Base-by-base conservation (phyloP, 129 eudicot species). In the Flaveria trinervia region DNA sequence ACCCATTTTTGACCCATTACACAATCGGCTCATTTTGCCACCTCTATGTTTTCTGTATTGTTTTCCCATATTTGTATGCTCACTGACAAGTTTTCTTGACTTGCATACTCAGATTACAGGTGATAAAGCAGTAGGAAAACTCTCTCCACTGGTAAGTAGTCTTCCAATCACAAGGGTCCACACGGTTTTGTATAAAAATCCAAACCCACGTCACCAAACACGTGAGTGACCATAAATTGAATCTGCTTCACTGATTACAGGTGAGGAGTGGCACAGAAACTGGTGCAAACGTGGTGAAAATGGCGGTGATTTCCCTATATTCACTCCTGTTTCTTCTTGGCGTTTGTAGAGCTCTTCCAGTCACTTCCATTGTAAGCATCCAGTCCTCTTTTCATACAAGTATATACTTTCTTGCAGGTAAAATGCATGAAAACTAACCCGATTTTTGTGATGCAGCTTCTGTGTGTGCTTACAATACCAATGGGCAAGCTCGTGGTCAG, bases 121-220 rank as follows among this genome's bases (percentile, higher is more conserved):
- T 54, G 97, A 91, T 60, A 80, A 46, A 65, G 93, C 89, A 36
- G 97, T 91, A 50, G 93, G 93, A 41, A 94, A 94, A 79, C 46
- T 84, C 76, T 94, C 99, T 44, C 99, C 97, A 22, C 70, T 94
- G 93, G 98, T 93, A 71, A 82, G 91, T 72, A 75, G 72, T 76
- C 83, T 54, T 16, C 6, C 55, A 50, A 36, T 65, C 69, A 48
- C 65, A 70, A 51, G 26, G 3, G 55, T 54, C 54, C 51, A 57
- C 1, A 2, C 10, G 30, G 48, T 5, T 69, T 62, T 20, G 18
- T 28, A 3, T 30, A 44, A 69, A 57, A 20, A 78, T 14, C n/a
- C 30, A 9, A 62, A 70, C 71, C 71, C 43, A 30, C 71, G 10
- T 46, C 45, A 22, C 46, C 41, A 71, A 59, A 26, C 49, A 9